A percentile compares a stretch with the other conserved stretches of the same genome.
Conservation (phyloP, 1,139 yeast genomes). For the Entelexis paramagnoliae region DNA sequence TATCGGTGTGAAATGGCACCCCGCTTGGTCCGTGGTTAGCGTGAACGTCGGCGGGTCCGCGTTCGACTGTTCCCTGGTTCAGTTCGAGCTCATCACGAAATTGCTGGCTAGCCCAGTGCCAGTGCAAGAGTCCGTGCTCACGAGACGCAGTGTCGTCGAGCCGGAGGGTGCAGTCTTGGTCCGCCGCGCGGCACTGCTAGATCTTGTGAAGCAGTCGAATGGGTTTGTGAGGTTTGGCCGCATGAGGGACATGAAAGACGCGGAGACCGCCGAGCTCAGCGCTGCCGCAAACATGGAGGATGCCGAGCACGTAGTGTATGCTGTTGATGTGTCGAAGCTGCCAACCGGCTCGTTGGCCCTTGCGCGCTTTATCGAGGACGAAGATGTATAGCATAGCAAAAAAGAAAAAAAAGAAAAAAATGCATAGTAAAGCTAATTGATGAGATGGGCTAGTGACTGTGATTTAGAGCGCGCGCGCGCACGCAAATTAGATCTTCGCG, state of each 20-base stretch:
- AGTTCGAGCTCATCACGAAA: background rate
- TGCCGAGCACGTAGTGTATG: background rate
- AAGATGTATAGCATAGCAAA: background rate
- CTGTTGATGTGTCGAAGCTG: background rate
- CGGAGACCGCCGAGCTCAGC: too few species aligned
- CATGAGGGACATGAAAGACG: too few species aligned
- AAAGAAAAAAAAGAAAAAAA: too few species aligned
- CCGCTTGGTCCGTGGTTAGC: constrained; percentile 3
- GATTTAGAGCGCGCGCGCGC: background rate
- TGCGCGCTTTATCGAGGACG: background rate
- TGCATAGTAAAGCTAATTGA: too few species aligned
- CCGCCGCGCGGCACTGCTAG: background rate
- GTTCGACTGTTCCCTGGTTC: constrained; percentile 9
- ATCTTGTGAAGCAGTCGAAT: background rate
- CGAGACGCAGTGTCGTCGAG: background rate
- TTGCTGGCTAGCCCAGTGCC: background rate
- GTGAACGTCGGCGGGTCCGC: background rate
- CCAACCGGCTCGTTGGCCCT: background rate
- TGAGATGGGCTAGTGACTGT: background rate
- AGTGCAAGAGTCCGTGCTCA: background rate
- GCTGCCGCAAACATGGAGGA: too few species aligned
- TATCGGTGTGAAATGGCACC: constrained; percentile 1
- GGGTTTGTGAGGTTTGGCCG: constrained; percentile 2
- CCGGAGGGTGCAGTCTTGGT: background rate
- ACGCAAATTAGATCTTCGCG: constrained; percentile 28